A percentile compares a stretch with the other conserved stretches of the same genome.
Evolutionary conservation across 2,329 filamentous ascomycete genomes (phyloP).

Genomic region (Trichoderma sp.): DNA sequence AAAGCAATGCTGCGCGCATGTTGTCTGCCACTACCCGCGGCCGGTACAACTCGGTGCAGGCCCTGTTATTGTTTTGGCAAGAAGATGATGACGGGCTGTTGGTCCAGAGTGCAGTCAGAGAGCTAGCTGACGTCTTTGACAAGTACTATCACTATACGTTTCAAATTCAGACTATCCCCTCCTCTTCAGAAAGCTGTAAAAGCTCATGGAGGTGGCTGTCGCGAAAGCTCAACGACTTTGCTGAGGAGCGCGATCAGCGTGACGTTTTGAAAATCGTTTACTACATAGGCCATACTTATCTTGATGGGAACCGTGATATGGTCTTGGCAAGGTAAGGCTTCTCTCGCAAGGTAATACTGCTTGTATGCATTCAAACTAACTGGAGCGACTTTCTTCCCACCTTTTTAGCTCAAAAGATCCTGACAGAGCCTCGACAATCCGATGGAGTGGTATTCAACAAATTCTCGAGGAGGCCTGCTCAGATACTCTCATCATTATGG

Average conservation of each 20-base stretch:
- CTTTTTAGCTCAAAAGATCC: slow-evolving; percentile 46
- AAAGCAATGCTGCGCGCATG: slow-evolving; percentile 49
- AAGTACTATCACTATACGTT: slow-evolving; percentile 53
- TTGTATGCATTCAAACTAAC: neutral
- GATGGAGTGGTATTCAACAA: slow-evolving; percentile 57
- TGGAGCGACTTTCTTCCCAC: neutral
- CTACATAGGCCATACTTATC: slow-evolving; percentile 54
- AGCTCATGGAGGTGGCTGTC: slow-evolving; percentile 56
- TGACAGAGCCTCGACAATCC: slow-evolving; percentile 46
- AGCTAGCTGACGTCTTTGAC: slow-evolving; percentile 51
- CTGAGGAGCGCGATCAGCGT: slow-evolving; percentile 52
- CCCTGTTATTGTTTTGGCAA: slow-evolving; percentile 56
- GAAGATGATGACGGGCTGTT: slow-evolving; percentile 48
- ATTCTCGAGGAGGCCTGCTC: slow-evolving; percentile 55
- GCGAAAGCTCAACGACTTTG: slow-evolving; percentile 51
- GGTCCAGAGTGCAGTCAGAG: slow-evolving; percentile 43
- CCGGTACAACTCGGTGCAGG: slow-evolving; percentile 53
- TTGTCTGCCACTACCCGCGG: slow-evolving; percentile 50
- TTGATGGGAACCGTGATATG: slow-evolving; percentile 57
- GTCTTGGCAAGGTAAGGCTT: slow-evolving; percentile 51
- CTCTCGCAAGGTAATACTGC: neutral
- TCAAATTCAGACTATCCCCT: slow-evolving; percentile 50
- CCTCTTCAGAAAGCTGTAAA: slow-evolving; percentile 45
- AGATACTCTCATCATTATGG: slow-evolving; percentile 58
- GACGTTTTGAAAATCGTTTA: slow-evolving; percentile 59